phyloP scores from a whole-genome alignment of 2,329 filamentous ascomycete species.

The Graphiopsis chlorocephala region DNA sequence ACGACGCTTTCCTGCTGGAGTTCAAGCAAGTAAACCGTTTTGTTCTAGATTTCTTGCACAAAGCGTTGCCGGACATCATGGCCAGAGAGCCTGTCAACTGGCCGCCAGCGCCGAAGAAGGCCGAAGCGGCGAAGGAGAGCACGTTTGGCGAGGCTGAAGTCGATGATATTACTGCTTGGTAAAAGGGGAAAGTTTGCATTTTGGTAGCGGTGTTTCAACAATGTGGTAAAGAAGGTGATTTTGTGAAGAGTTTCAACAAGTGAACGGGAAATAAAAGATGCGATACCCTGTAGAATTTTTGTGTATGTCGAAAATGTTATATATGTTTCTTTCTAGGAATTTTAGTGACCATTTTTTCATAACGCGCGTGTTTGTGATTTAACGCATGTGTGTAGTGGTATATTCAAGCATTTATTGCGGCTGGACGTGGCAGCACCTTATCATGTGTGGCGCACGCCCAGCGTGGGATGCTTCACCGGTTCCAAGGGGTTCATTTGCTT shows the following conservation, averaged over 20 bases:
- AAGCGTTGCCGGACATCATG: slow-evolving; percentile 89
- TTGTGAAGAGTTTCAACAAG: not conserved
- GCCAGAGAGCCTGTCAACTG: slow-evolving; percentile 44
- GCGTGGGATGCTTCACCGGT: not conserved
- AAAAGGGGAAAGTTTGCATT: slow-evolving; percentile 28
- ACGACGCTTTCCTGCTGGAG: slow-evolving; percentile 93
- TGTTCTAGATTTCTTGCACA: slow-evolving; percentile 76
- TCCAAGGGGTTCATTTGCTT: not conserved
- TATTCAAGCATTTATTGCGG: not conserved
- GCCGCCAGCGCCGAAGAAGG: slow-evolving; percentile 46
- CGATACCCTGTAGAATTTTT: slow-evolving; percentile 3
- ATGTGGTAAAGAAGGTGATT: not conserved
- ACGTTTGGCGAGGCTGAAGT: slow-evolving; percentile 95
- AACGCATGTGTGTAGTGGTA: not conserved
- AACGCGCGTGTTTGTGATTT: not conserved
- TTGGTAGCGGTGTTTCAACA: not conserved
- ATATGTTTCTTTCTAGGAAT: not conserved
- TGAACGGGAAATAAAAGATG: not conserved
- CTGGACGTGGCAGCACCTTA: not conserved
- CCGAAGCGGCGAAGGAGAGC: slow-evolving; percentile 76
- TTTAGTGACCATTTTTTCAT: not conserved
- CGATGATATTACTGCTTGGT: slow-evolving; percentile 95
- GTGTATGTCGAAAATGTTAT: not conserved
- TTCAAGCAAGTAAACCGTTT: slow-evolving; percentile 96
- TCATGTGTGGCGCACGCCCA: not conserved